These are phyloP conservation scores for Xylariaceae sp. DNA, from an alignment of 2,329 filamentous ascomycete species.

Conservation along the genomic window DNA sequence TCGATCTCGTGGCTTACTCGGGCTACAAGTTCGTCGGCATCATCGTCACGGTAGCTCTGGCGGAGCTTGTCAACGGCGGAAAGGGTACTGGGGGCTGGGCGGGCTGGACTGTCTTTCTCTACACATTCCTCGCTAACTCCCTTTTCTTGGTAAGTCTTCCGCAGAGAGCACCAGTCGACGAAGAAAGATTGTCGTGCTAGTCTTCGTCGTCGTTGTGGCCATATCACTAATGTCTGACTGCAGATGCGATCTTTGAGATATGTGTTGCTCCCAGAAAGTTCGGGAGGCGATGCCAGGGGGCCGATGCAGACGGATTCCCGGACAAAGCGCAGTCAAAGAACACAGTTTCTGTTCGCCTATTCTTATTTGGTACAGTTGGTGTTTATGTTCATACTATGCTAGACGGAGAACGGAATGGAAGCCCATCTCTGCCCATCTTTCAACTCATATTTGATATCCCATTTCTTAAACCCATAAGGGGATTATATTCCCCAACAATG, in stretches of 20 bases:
- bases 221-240: conserved; percentile 4
- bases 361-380: conserved; percentile 89
- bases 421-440: not conserved
- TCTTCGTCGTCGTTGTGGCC: not conserved
- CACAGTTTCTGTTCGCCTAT: conserved; percentile 89
- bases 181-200: not conserved
- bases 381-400: conserved; percentile 74
- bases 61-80: conserved; percentile 71
- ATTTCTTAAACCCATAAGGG: not conserved
- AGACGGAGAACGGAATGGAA: conserved; percentile 32
- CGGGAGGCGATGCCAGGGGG: conserved; percentile 57
- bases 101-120: conserved; percentile 82
- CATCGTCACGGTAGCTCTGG: conserved; percentile 77
- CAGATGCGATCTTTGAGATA: conserved; percentile 94
- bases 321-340: conserved; percentile 78
- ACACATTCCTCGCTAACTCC: conserved; percentile 90
- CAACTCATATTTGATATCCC: not conserved
- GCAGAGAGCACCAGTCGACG: not conserved
- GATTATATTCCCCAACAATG: not conserved
- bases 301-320: conserved; percentile 68
- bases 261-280: conserved; percentile 82
- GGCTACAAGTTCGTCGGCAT: conserved; percentile 99
- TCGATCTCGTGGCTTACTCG: conserved; percentile 91
- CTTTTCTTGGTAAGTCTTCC: conserved; percentile 73
- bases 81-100: conserved; percentile 81